Evolutionary conservation across 495 filamentous ascomycete species (phyloP).

Genomic region (Hypomontagnella submonticulosa): DNA sequence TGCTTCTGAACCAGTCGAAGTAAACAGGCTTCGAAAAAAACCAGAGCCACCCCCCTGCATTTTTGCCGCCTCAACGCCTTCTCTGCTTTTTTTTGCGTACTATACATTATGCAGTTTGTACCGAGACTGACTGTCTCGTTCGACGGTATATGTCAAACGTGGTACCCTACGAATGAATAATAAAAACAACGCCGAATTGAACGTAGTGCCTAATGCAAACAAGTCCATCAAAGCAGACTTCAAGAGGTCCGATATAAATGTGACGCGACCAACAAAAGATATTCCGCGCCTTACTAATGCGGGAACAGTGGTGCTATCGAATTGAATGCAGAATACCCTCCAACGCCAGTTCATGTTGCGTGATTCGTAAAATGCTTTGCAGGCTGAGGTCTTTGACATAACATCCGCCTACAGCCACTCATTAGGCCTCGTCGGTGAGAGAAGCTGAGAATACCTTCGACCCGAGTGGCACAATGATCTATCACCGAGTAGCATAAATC

Average conservation of each 20-base stretch:
- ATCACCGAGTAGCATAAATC: not conserved
- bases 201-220: slow-evolving; percentile 14
- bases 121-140: slow-evolving; percentile 5
- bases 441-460: not conserved
- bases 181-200: slow-evolving; percentile 3
- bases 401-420: not conserved
- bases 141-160: not conserved
- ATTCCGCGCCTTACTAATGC: slow-evolving; percentile 1
- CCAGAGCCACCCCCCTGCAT: slow-evolving; percentile 6
- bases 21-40: slow-evolving; percentile 1
- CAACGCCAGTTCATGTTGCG: slow-evolving; percentile 46
- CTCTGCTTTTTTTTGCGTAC: slow-evolving; percentile 23
- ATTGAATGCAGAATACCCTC: slow-evolving; percentile 28
- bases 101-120: slow-evolving; percentile 40
- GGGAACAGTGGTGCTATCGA: slow-evolving; percentile 7
- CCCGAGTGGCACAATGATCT: not conserved
- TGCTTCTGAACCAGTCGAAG: slow-evolving; percentile 6
- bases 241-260: slow-evolving; percentile 8
- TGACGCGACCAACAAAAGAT: slow-evolving; percentile 1
- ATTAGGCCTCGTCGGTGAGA: slow-evolving; percentile 10
- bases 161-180: not conserved
- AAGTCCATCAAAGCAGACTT: slow-evolving; percentile 15
- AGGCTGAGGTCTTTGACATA: slow-evolving; percentile 10
- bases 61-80: slow-evolving; percentile 29
- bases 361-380: slow-evolving; percentile 30